These are phyloP conservation scores for Auriscalpium orientale DNA, from an alignment of 768 basidiomycete genomes.

Conservation along the genomic window DNA sequence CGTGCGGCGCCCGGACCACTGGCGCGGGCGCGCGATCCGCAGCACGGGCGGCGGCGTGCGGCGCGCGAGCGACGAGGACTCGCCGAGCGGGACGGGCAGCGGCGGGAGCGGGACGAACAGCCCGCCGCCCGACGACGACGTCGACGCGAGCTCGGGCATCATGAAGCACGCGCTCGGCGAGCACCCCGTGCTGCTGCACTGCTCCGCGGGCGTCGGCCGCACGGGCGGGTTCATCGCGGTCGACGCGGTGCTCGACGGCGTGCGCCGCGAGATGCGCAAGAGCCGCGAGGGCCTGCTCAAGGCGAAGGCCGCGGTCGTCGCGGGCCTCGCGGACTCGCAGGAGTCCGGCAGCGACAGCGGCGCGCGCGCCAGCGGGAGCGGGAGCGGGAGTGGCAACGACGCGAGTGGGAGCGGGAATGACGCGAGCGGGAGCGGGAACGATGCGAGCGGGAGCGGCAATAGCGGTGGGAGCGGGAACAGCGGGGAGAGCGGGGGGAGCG, in stretches of 20 bases:
- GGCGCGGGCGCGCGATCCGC: slow-evolving; percentile 9
- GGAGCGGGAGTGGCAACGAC: slow-evolving; percentile 11
- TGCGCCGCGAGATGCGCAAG: slow-evolving; percentile 50
- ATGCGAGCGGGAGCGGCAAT: slow-evolving; percentile 12
- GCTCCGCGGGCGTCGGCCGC: slow-evolving; percentile 91
- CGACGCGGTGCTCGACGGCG: slow-evolving; percentile 74
- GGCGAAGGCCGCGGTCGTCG: slow-evolving; percentile 4
- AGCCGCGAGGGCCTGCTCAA: slow-evolving; percentile 19
- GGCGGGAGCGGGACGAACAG: slow-evolving; percentile 12
- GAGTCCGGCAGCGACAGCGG: too few relatives aligned
- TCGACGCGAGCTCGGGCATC: slow-evolving; percentile 52
- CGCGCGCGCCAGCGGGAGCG: slow-evolving; percentile 11
- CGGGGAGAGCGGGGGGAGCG: slow-evolving; percentile 9
- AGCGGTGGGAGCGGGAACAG: slow-evolving; percentile 3
- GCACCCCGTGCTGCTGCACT: slow-evolving; percentile 72
- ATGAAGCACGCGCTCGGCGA: slow-evolving; percentile 43
- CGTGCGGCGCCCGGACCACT: slow-evolving; percentile 19
- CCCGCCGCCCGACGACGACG: slow-evolving; percentile 19
- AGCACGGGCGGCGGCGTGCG: neutral
- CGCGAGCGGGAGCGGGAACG: neutral
- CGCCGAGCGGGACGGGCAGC: slow-evolving; percentile 8
- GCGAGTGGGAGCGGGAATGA: neutral
- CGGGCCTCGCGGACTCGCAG: too few relatives aligned
- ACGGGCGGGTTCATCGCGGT: slow-evolving; percentile 92
- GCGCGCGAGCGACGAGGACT: slow-evolving; percentile 7